These are phyloP conservation scores for Ustulina deusta DNA, from an alignment of 2,329 filamentous ascomycete species.

Conservation along the genomic window DNA sequence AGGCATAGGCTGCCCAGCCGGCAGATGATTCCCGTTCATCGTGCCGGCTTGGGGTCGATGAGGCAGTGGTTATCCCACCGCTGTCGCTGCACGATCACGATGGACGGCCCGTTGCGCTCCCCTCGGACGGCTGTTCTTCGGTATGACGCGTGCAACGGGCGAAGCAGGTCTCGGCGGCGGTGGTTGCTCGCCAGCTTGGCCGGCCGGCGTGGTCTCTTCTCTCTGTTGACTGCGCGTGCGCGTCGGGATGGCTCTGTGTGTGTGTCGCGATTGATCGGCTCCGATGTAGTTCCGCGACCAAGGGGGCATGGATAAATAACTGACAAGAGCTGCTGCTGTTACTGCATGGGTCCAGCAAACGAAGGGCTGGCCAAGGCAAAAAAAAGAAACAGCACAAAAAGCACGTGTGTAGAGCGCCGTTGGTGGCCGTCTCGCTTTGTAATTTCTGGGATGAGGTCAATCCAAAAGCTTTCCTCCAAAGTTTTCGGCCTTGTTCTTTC, in stretches of 20 bases:
- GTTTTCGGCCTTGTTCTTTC: slow-evolving; percentile 44
- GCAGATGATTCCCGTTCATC: slow-evolving; percentile 83
- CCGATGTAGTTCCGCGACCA: slow-evolving; percentile 43
- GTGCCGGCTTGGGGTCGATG: slow-evolving; percentile 72
- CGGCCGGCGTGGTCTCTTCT: slow-evolving; percentile 14
- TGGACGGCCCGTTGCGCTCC: slow-evolving; percentile 22
- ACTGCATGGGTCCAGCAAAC: slow-evolving; percentile 19
- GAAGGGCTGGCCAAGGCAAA: slow-evolving; percentile 10
- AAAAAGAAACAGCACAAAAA: slow-evolving; percentile 29
- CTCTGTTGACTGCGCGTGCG: slow-evolving; percentile 31
- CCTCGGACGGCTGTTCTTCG: slow-evolving; percentile 5
- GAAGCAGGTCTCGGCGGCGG: slow-evolving; percentile 16
- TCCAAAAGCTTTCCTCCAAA: slow-evolving; percentile 28
- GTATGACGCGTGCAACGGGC: slow-evolving; percentile 13
- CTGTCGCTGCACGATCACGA: slow-evolving; percentile 34
- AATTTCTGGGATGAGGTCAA: slow-evolving; percentile 14
- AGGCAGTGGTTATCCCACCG: slow-evolving; percentile 51
- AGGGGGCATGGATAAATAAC: slow-evolving; percentile 19
- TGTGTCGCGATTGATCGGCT: slow-evolving; percentile 41
- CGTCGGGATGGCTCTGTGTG: slow-evolving; percentile 25
- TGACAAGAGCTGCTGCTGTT: slow-evolving; percentile 9
- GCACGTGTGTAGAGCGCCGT: slow-evolving; percentile 19
- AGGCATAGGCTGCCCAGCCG: slow-evolving; percentile 76
- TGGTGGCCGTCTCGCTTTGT: slow-evolving; percentile 11
- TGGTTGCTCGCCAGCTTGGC: slow-evolving; percentile 12